A percentile compares a stretch with the other conserved stretches of the same genome.
Conservation (phyloP, 2,329 filamentous ascomycete species). For the Tolypocladium inflatum region DNA sequence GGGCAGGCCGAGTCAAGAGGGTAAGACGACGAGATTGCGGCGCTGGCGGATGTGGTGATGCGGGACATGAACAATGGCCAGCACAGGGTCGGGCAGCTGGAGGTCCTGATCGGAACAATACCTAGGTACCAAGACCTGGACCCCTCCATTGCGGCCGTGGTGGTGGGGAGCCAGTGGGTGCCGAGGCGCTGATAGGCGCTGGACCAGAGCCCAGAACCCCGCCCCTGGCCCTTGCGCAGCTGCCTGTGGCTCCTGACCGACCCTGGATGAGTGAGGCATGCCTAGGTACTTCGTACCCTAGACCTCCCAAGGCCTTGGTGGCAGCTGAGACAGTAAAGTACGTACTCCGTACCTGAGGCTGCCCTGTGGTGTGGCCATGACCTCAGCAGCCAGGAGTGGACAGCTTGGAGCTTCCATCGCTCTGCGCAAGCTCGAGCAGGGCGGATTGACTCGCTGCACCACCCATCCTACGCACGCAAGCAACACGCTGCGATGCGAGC, state of each 20-base stretch:
- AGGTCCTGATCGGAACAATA: neutral
- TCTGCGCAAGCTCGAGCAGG: neutral
- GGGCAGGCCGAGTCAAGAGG: neutral
- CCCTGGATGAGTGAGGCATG: no score
- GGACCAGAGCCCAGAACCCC: neutral
- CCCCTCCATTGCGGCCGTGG: neutral
- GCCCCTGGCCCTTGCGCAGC: neutral
- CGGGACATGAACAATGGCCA: neutral
- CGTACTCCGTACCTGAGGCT: neutral
- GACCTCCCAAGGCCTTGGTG: neutral
- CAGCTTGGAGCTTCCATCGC: neutral
- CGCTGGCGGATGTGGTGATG: neutral
- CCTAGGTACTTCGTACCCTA: no score
- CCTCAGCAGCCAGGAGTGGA: constrained; percentile 2
- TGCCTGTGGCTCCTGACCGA: no score
- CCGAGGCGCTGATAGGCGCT: neutral
- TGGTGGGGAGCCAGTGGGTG: neutral
- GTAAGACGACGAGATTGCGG: neutral
- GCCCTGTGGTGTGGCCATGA: neutral
- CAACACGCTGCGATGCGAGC: neutral
- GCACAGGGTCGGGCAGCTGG: neutral
- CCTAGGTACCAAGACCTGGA: neutral
- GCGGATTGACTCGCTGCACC: neutral
- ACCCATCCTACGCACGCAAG: neutral
- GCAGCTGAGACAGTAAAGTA: neutral